Evolutionary conservation across 1,284 basidiomycete species (phyloP), one percentile per base, ranked within the genome.

Genomic region (Trametes hirsuta): DNA sequence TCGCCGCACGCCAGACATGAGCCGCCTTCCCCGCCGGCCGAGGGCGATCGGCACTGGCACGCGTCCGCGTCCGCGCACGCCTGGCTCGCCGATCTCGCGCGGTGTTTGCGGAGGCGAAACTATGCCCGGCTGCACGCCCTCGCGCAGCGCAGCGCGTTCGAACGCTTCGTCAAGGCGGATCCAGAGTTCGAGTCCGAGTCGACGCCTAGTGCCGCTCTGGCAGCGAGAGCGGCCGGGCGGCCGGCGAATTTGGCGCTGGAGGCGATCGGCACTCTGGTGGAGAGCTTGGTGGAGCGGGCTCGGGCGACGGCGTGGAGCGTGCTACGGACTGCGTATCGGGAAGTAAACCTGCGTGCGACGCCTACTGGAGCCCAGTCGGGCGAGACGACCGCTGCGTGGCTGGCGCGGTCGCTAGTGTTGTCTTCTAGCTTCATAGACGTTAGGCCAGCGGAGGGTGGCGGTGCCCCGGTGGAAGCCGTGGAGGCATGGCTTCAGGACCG

Each of bases 241-340:
- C 25, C n/a, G n/a, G 49, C 37, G 6, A 47, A 76, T 53, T 71
- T 85, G 14, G 74, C 76, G 2, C 61, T 71, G 11, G 73, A 75
- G 53, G 82, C 86, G 9, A 55, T 88, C 2, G 70, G 70, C 40
- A 69, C 68, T 15, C 75, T 86, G 1, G 69, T 87, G 6, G 76
- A 80, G 21, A 69, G 71, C 2, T 67, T 91, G 37, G 79, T 84
- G 21, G 68, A 62, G 5, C 85, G 82, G 70, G 77, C 77, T 10
- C 79, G 85, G 40, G 75, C 77, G n/a, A 79, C 75, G 21, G 74
- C 82, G 2, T 91, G 89, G 89, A 67, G 61, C 0, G 72, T 88
- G n/a, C 66, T 91, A 40, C 82, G 87, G 41, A 76, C 80, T 44
- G 83, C 84, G 0, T 91, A 91, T 70, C 79, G 85, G 44, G 89